phyloP scores from a whole-genome alignment of 768 basidiomycete genomes.

The Phaeolepiota aurea region DNA sequence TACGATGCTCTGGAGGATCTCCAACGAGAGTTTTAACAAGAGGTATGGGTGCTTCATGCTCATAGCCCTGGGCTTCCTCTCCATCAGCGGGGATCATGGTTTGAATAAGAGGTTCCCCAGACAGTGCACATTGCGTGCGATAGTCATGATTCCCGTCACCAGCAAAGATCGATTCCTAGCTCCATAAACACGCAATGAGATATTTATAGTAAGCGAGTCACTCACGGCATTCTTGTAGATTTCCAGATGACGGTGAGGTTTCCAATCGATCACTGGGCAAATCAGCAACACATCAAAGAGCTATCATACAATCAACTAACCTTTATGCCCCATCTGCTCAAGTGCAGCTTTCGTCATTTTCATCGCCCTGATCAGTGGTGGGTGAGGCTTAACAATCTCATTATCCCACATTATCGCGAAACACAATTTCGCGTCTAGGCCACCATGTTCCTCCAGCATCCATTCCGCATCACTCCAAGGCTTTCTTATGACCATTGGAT shows the following conservation, averaged over 20 bases:
- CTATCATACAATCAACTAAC: slow-evolving; percentile 12
- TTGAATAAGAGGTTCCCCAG: slow-evolving; percentile 50
- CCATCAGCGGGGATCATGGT: slow-evolving; percentile 35
- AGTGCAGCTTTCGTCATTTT: slow-evolving; percentile 33
- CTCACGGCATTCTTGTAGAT: slow-evolving; percentile 35
- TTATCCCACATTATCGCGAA: slow-evolving; percentile 47
- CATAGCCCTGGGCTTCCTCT: slow-evolving; percentile 13
- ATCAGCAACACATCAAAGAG: slow-evolving; percentile 5
- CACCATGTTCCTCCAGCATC: slow-evolving; percentile 35
- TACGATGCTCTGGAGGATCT: slow-evolving; percentile 23
- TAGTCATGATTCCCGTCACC: slow-evolving; percentile 48
- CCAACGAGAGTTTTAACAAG: slow-evolving; percentile 38
- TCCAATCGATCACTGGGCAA: slow-evolving; percentile 58
- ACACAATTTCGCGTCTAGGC: slow-evolving; percentile 30
- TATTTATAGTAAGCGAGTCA: not conserved
- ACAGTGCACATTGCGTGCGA: slow-evolving; percentile 26
- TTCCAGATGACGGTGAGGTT: slow-evolving; percentile 43
- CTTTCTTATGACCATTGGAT: slow-evolving; percentile 42
- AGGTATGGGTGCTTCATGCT: slow-evolving; percentile 21
- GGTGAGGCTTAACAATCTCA: slow-evolving; percentile 37
- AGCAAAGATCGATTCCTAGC: slow-evolving; percentile 38
- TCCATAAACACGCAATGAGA: slow-evolving; percentile 4
- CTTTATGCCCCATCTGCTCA: slow-evolving; percentile 40
- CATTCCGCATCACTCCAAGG: slow-evolving; percentile 39
- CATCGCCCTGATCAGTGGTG: slow-evolving; percentile 46